These are phyloP conservation scores for Phytophthora sp. DNA, from an alignment of 352 stramenopile genomes.

Conservation along the genomic window DNA sequence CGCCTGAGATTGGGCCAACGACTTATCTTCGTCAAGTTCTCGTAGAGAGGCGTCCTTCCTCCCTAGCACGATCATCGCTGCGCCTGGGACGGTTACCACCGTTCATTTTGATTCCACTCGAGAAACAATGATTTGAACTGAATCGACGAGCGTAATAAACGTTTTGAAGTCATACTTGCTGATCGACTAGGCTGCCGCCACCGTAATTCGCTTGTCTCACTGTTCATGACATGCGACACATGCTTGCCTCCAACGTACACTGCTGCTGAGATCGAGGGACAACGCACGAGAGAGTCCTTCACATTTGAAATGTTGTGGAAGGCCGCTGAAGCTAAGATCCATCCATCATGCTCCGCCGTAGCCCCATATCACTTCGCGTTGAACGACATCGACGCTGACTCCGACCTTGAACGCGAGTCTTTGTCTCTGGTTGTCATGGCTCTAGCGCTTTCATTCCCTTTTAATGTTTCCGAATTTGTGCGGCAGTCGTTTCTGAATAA, in stretches of 20 bases:
- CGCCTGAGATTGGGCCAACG: too few species aligned
- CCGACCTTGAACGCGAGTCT: constrained; percentile 7
- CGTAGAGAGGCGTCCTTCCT: too few species aligned
- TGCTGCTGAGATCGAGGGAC: background rate
- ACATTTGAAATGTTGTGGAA: background rate
- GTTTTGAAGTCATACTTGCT: background rate
- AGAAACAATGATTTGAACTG: background rate
- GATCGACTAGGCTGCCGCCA: background rate
- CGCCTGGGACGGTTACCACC: too few species aligned
- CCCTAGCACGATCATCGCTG: too few species aligned
- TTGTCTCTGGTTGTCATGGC: constrained; percentile 2
- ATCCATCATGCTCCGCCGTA: background rate
- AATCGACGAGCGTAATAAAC: background rate
- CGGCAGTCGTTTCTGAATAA: too few species aligned
- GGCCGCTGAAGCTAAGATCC: constrained; percentile 5
- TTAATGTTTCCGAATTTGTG: too few species aligned
- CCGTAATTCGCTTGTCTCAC: background rate
- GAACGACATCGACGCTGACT: constrained; percentile 7
- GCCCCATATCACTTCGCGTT: constrained; percentile 4
- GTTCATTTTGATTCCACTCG: too few species aligned
- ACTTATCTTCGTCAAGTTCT: too few species aligned
- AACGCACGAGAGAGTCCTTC: background rate
- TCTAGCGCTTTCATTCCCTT: constrained; percentile 12
- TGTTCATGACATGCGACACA: constrained; percentile 1
- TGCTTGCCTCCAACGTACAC: constrained; percentile 4